Conservation (phyloP, 306 rosid genomes). For the Cyclanthera cordifolia region DNA sequence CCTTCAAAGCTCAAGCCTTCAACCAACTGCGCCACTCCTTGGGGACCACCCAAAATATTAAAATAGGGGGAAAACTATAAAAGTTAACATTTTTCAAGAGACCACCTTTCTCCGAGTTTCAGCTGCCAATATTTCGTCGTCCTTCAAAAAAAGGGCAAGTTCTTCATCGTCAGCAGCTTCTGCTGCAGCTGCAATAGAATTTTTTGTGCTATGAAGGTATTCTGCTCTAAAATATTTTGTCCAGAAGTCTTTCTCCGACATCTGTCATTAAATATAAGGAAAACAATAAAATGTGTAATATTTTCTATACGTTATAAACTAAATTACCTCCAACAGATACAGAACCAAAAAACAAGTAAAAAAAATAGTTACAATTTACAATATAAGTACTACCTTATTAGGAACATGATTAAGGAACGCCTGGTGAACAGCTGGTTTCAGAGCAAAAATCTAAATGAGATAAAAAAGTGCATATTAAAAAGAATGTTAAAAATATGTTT, state of each 20-base stretch:
- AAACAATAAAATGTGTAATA: background rate
- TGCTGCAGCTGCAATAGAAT: constrained; percentile 75
- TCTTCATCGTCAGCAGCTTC: constrained; percentile 99
- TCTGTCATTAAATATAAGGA: constrained; percentile 34
- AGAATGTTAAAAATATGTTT: background rate
- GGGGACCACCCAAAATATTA: background rate
- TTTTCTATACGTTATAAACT: background rate
- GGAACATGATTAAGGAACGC: constrained; percentile 79
- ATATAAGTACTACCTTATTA: constrained; percentile 48
- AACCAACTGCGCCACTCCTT: too few relatives aligned
- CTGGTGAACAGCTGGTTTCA: constrained; percentile 91
- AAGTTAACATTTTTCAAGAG: constrained; percentile 9
- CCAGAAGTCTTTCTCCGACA: constrained; percentile 91
- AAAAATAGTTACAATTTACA: constrained; percentile 7
- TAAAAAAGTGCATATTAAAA: constrained; percentile 15
- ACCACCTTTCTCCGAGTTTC: constrained; percentile 77
- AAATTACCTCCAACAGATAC: background rate
- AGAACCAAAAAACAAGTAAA: background rate
- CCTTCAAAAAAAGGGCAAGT: constrained; percentile 78
- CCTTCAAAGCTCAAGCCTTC: too few relatives aligned
- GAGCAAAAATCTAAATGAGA: constrained; percentile 65
- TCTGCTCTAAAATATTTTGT: constrained; percentile 90
- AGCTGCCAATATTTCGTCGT: constrained; percentile 72
- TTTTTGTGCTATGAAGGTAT: constrained; percentile 74
- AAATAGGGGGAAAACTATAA: background rate